Evolutionary conservation across 306 rosid genomes (phyloP), one percentile per base, ranked within the genome.

Genomic region (Corylus americana): DNA sequence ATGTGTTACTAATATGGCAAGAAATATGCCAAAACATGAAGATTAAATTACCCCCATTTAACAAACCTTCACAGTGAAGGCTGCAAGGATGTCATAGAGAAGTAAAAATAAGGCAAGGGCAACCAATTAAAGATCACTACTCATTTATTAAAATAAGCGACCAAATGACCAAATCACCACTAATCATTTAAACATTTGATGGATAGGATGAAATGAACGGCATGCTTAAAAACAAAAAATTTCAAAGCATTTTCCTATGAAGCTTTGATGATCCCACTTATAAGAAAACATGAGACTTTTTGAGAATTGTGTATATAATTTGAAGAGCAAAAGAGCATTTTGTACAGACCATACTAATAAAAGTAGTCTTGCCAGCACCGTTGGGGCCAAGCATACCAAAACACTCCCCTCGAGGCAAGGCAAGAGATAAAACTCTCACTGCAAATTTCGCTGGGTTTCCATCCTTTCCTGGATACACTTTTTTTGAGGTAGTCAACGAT

Each of bases 381-480:
- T 94, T 94, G 35, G 97, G 98, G 67, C 98, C 97, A 73, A 94
- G 97, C 97, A 92, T 94, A 77, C 98, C 97, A 74, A 94, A 94
- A 87, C 98, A 94, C 73, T 92, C 97, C 35, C 97, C 97, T 70
- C 85, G 91, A 78, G 97, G 90, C 85, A 94, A 82, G 77, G 97
- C 97, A 85, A 94, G 97, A 64, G 98, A 94, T 84, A 94, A 71
- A 49, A 92, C 98, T 81, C 78, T 91, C 74, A 94, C 98, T 1
- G 98, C 98, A 79, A 79, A 75, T 77, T 92, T 94, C 53, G 84
- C 89, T 6, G 95, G 97, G 88, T 94, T 94, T 39, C 98, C 97
- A 50, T 94, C 98, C 84, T 86, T 90, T 75, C 90, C 90, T 0
- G 91, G 92, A 87, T 94, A 94, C 71, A 94, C 87, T 86, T 94